Conservation (phyloP, 176 grass and related monocot genomes). For the Oryza meyeriana region DNA sequence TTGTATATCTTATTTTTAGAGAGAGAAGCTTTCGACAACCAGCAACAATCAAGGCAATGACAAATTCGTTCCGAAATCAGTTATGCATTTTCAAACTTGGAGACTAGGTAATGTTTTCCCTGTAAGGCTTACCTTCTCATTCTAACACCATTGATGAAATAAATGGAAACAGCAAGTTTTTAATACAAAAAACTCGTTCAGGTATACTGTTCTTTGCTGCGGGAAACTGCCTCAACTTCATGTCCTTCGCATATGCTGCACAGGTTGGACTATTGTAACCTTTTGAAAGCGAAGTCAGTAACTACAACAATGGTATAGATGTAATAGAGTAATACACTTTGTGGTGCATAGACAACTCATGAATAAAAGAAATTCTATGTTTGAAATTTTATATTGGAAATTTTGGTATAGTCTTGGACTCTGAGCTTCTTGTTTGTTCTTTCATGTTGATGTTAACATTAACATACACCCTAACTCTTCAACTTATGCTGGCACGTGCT, state of each 20-base stretch:
- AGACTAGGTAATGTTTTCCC: slow-evolving; percentile 66
- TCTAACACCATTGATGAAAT: slow-evolving; percentile 11
- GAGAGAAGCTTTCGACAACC: slow-evolving; percentile 67
- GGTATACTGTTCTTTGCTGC: slow-evolving; percentile 89
- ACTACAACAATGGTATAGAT: not conserved
- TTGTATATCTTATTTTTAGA: slow-evolving; percentile 50
- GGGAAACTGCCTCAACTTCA: slow-evolving; percentile 96
- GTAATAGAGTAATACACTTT: slow-evolving; percentile 13
- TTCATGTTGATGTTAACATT: slow-evolving; percentile 4
- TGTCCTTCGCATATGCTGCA: slow-evolving; percentile 95
- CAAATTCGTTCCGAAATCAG: slow-evolving; percentile 69
- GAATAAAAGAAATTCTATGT: slow-evolving; percentile 8
- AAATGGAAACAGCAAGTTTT: slow-evolving; percentile 13
- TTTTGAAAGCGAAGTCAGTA: slow-evolving; percentile 6
- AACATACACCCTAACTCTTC: not conserved
- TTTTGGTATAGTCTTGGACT: not conserved
- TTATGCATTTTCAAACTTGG: slow-evolving; percentile 97
- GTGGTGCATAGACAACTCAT: not conserved
- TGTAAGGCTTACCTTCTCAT: not conserved
- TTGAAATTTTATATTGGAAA: not conserved
- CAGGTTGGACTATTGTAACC: slow-evolving; percentile 59
- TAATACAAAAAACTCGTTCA: slow-evolving; percentile 48
- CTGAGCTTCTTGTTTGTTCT: not conserved
- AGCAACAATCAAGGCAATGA: slow-evolving; percentile 63
- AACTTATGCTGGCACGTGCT: not conserved